Conservation (phyloP, 2,329 filamentous ascomycete genomes). For the Chaetoscypha palmicola region DNA sequence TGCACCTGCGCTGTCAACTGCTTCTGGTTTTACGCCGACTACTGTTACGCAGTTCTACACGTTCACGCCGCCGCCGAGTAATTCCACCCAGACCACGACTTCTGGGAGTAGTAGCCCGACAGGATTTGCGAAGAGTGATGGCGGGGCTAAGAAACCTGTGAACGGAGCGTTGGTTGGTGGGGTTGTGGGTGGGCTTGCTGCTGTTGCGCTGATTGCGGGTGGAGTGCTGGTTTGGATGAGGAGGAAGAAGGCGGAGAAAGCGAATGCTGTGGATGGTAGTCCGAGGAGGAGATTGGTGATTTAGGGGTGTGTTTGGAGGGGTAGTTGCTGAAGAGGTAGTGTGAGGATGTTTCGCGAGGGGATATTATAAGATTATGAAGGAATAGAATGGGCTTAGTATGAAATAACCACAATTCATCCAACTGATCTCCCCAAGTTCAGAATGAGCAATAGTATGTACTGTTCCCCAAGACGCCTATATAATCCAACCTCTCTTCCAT, state of each 20-base stretch:
- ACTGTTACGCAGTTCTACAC: background rate
- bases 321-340: no score
- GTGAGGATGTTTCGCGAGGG: no score
- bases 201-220: background rate
- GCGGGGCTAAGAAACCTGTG: background rate
- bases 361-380: no score
- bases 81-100: background rate
- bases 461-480: no score
- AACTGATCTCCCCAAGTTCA: no score
- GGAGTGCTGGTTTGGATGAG: background rate
- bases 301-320: background rate
- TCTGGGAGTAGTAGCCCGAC: background rate
- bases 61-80: background rate
- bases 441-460: no score
- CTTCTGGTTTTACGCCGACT: constrained; percentile 1
- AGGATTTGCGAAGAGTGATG: background rate
- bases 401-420: no score
- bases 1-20: constrained; percentile 6
- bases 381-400: no score
- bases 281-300: background rate
- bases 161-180: background rate
- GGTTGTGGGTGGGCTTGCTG: background rate
- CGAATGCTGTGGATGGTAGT: background rate
- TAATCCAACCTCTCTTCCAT: no score
- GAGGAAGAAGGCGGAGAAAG: background rate